Conservation (phyloP, 192 early-diverging fungal species). For the Coemansia sp. region DNA sequence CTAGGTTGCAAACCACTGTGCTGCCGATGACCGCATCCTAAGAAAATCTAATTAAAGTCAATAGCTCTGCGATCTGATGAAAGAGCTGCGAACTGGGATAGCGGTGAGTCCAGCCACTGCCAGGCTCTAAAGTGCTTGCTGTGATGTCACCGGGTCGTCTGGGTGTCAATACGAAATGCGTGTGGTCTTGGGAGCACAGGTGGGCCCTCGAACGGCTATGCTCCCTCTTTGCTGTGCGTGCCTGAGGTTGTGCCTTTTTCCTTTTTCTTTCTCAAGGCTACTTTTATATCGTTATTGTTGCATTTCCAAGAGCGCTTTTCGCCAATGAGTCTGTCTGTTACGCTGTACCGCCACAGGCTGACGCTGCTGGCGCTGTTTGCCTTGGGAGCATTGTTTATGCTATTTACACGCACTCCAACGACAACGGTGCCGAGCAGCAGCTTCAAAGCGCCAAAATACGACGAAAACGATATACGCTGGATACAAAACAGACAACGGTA, state of each 20-base stretch:
- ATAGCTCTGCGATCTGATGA: neutral
- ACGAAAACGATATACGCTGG: constrained; percentile 6
- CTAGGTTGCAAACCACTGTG: constrained; percentile 3
- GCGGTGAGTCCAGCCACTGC: no score
- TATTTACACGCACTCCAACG: constrained; percentile 10
- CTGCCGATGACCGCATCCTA: neutral
- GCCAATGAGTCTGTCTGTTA: constrained; percentile 31
- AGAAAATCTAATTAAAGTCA: neutral
- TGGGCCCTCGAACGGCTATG: no score
- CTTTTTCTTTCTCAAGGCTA: no score
- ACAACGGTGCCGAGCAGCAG: neutral
- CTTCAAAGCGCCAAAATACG: neutral
- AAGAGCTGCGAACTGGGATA: no score
- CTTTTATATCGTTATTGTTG: neutral
- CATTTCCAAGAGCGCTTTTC: neutral
- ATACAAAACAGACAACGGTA: neutral
- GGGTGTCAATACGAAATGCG: no score
- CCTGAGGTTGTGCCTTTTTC: no score
- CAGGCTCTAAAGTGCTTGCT: no score
- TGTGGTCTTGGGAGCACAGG: no score
- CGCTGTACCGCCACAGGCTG: constrained; percentile 33
- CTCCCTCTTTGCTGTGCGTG: no score
- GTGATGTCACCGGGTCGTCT: no score
- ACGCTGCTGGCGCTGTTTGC: constrained; percentile 23
- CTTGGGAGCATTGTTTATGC: constrained; percentile 16